Evolutionary conservation across 2,329 filamentous ascomycete genomes (phyloP).

Genomic region (Penicillium janthinellum): DNA sequence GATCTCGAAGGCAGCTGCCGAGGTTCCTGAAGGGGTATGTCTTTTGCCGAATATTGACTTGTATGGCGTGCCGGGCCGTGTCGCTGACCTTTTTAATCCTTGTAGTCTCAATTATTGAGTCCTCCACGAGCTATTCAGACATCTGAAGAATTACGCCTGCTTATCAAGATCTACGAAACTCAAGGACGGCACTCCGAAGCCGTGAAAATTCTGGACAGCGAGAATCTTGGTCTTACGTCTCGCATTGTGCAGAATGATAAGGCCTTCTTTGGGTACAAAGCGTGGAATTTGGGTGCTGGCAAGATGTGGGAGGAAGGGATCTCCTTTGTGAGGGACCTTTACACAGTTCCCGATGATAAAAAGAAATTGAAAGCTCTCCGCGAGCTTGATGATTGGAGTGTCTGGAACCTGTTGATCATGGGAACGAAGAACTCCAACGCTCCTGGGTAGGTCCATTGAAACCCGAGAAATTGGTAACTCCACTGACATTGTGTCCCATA

Average conservation of each 20-base stretch:
- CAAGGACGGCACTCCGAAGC: conserved; percentile 45
- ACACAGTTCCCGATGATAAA: conserved; percentile 39
- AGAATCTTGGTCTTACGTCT: conserved; percentile 46
- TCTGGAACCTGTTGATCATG: conserved; percentile 48
- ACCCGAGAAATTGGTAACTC: not conserved
- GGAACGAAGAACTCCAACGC: conserved; percentile 35
- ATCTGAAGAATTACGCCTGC: conserved; percentile 49
- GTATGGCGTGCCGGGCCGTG: not conserved
- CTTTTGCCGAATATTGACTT: not conserved
- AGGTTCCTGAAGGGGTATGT: conserved; percentile 35
- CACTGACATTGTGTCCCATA: conserved; percentile 20
- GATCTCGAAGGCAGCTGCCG: conserved; percentile 50
- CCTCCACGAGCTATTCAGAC: conserved; percentile 48
- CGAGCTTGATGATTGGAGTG: conserved; percentile 49
- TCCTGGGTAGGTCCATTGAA: conserved; percentile 36
- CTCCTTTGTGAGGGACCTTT: conserved; percentile 39
- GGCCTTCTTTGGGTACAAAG: conserved; percentile 43
- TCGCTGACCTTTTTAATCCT: not conserved
- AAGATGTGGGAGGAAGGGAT: conserved; percentile 44
- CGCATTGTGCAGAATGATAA: conserved; percentile 48
- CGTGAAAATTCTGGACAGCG: conserved; percentile 46
- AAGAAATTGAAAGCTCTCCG: conserved; percentile 32
- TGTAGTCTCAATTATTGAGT: conserved; percentile 45
- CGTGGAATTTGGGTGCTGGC: conserved; percentile 40
- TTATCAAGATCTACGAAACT: conserved; percentile 47